Percentiles rank a stretch among this genome's conserved stretches.
These are phyloP conservation scores for Avicennia marina DNA, from an alignment of 257 asterid genomes.

Conservation along the genomic window DNA sequence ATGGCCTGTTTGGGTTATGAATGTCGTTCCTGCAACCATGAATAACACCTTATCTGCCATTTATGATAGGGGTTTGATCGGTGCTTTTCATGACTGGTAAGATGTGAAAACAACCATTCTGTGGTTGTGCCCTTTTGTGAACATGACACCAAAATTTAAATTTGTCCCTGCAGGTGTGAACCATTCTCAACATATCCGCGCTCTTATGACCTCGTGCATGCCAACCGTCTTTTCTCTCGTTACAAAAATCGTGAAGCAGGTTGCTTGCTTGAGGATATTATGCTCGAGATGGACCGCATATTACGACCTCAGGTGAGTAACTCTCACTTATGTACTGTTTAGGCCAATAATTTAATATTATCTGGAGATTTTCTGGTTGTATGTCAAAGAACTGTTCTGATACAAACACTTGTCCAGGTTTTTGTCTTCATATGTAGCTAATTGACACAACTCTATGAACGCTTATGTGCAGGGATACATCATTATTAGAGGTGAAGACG, in stretches of 20 bases:
- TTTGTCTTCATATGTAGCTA: neutral
- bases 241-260: slow-evolving; percentile 53
- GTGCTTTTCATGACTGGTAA: slow-evolving; percentile 86
- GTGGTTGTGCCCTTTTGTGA: neutral
- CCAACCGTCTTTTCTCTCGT: slow-evolving; percentile 57
- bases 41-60: slow-evolving; percentile 72
- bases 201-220: slow-evolving; percentile 66
- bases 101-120: slow-evolving; percentile 3
- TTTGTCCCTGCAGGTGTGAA: slow-evolving; percentile 59
- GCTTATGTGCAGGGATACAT: slow-evolving; percentile 50
- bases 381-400: too few relatives aligned
- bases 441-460: neutral
- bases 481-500: slow-evolving; percentile 74
- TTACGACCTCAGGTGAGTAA: slow-evolving; percentile 68
- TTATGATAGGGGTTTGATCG: slow-evolving; percentile 73
- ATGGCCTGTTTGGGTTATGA: slow-evolving; percentile 92
- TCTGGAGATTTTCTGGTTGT: neutral
- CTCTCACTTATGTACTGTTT: neutral
- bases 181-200: slow-evolving; percentile 96
- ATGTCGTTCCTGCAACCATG: slow-evolving; percentile 60
- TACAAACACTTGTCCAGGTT: neutral
- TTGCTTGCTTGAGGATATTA: slow-evolving; percentile 74
- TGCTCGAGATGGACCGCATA: slow-evolving; percentile 91
- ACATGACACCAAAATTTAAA: slow-evolving; percentile 7
- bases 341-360: neutral